Percentiles rank a stretch among this genome's conserved stretches.
These are phyloP conservation scores for Globisporangium carolinianum DNA, from an alignment of 352 stramenopile genomes.

Conservation along the genomic window DNA sequence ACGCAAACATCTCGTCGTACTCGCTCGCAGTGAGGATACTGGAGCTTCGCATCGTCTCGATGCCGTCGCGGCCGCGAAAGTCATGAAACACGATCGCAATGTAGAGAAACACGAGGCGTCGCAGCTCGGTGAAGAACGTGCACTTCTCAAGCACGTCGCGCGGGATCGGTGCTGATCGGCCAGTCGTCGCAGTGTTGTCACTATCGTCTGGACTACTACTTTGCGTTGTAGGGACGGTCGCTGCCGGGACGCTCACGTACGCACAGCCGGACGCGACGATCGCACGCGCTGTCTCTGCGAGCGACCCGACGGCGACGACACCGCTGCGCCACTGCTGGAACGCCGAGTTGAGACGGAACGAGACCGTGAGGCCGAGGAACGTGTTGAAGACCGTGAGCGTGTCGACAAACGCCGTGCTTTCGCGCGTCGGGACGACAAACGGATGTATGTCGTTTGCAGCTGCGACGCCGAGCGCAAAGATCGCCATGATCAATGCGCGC, in stretches of 20 bases:
- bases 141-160: constrained; percentile 64
- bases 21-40: constrained; percentile 53
- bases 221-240: constrained; percentile 6
- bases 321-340: constrained; percentile 73
- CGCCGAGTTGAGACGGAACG: constrained; percentile 76
- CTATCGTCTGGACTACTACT: constrained; percentile 5
- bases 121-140: constrained; percentile 70
- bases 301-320: constrained; percentile 50
- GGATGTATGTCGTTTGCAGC: constrained; percentile 42
- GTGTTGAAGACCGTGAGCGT: constrained; percentile 84
- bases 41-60: constrained; percentile 54
- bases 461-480: constrained; percentile 48
- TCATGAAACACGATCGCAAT: constrained; percentile 81
- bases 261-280: constrained; percentile 68
- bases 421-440: constrained; percentile 57
- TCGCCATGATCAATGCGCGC: constrained; percentile 57
- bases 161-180: constrained; percentile 21
- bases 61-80: constrained; percentile 58
- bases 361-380: constrained; percentile 72
- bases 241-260: constrained; percentile 43
- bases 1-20: constrained; percentile 67
- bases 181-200: constrained; percentile 7
- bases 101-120: constrained; percentile 74
- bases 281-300: constrained; percentile 54
- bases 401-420: constrained; percentile 70